Percentiles rank a stretch among this genome's conserved stretches.
Conservation (phyloP, 1,284 basidiomycete genomes). For the Kwoniella shivajii region DNA sequence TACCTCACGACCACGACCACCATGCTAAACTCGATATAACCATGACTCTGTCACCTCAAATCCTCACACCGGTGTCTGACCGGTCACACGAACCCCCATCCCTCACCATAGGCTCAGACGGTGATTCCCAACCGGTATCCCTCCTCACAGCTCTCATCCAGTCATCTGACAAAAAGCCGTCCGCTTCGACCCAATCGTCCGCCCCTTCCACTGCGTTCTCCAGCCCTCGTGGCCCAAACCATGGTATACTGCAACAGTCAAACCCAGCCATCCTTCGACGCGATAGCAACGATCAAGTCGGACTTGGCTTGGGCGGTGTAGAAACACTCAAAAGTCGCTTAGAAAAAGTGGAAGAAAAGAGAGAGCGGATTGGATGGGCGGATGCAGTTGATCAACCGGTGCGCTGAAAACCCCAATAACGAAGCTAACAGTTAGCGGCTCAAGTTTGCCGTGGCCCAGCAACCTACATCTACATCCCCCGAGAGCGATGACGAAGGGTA, state of each 20-base stretch:
- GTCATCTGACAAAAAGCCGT: conserved; percentile 15
- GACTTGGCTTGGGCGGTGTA: conserved; percentile 17
- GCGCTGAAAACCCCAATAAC: background rate
- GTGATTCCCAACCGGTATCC: conserved; percentile 25
- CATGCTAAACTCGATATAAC: background rate
- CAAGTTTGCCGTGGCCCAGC: conserved; percentile 35
- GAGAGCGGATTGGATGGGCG: conserved; percentile 28
- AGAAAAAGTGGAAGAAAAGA: conserved; percentile 22
- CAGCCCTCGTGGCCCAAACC: conserved; percentile 22
- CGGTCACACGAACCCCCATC: conserved; percentile 1
- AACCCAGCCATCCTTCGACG: conserved; percentile 35
- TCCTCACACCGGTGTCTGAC: conserved; percentile 15
- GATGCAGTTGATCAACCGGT: conserved; percentile 12
- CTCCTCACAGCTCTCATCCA: conserved; percentile 37
- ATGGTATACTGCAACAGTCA: conserved; percentile 22
- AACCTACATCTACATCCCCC: background rate
- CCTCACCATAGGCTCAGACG: background rate
- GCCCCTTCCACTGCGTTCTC: conserved; percentile 38
- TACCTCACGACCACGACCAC: background rate
- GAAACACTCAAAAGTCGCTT: conserved; percentile 9
- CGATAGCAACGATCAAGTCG: conserved; percentile 18
- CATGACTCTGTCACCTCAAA: conserved; percentile 6
- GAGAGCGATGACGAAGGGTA: conserved; percentile 24
- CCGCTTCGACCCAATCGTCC: conserved; percentile 25
- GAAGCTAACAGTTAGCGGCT: too few relatives aligned